A percentile compares a stretch with the other conserved stretches of the same genome.
Evolutionary conservation across 345 rosid genomes (phyloP).

Genomic region (Linum trigynum): DNA sequence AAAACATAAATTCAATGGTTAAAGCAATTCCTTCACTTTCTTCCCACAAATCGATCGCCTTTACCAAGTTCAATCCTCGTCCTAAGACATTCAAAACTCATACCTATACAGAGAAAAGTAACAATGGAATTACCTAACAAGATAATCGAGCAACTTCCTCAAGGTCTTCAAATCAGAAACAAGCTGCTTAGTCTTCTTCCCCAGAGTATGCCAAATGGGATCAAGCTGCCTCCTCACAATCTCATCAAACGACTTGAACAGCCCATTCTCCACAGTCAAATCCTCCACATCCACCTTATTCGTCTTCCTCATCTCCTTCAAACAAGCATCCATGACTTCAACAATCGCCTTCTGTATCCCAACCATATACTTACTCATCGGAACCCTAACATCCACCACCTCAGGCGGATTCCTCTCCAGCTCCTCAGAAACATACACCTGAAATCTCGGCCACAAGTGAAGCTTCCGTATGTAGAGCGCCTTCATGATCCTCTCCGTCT

Average conservation of each 20-base stretch:
- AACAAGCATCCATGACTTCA: slow-evolving; percentile 86
- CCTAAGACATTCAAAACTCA: background rate
- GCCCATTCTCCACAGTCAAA: slow-evolving; percentile 86
- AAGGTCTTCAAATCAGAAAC: slow-evolving; percentile 97
- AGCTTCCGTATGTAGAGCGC: slow-evolving; percentile 49
- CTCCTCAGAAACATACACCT: slow-evolving; percentile 82
- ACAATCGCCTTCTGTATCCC: slow-evolving; percentile 87
- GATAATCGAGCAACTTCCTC: slow-evolving; percentile 90
- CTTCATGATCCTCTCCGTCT: slow-evolving; percentile 85
- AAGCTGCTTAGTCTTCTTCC: slow-evolving; percentile 90
- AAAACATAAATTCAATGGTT: background rate
- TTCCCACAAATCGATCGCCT: background rate
- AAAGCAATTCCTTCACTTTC: background rate
- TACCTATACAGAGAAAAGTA: background rate
- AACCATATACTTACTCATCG: slow-evolving; percentile 70
- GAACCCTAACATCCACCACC: slow-evolving; percentile 79
- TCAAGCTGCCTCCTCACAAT: slow-evolving; percentile 89
- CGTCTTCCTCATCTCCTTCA: slow-evolving; percentile 95
- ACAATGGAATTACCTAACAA: slow-evolving; percentile 54
- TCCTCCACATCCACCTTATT: slow-evolving; percentile 95
- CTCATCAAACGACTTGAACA: slow-evolving; percentile 98
- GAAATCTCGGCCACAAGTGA: slow-evolving; percentile 92
- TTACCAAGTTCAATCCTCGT: background rate
- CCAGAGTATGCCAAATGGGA: slow-evolving; percentile 94
- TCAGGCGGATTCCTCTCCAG: slow-evolving; percentile 72